Base-by-base conservation (phyloP, 139 green algal genomes). In the Gonium pectorale region DNA sequence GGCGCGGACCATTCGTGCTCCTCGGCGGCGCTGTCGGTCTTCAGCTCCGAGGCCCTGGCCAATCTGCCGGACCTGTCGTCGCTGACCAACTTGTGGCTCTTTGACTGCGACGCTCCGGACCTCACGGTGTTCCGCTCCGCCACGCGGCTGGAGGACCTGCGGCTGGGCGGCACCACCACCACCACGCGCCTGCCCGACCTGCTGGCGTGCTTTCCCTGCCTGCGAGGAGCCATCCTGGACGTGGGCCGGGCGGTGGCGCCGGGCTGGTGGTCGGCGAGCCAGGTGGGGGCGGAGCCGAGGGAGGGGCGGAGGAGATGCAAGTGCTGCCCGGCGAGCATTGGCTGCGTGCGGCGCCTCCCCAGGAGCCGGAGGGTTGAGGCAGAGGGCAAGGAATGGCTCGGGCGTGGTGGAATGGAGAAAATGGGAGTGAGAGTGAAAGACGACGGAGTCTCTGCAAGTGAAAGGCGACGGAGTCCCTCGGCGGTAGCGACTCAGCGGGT, bases 151-250 rank as follows among this genome's bases (percentile, higher is more conserved):
- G 75, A 82, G 59, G 75, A 82, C 40, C 75, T 82, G 22, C 75
- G 75, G 5, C 41, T 82, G 59, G 75, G 75, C 5, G 75, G 75
- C 59, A 82, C 75, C 59, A 82, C 75, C 40, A 82, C 75, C 75
- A 71, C 40, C 59, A 82, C 75, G 40, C 75, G 41, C 6, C 75
- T 82, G 75, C n/a, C 41, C 13, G 40, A 71, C 15, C 59, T 82
- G 75, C 59, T 82, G 59, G 19, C 59, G 2, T 29, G 5, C 43
- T 82, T 71, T 41, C 75, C 59, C 38, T 72, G 59, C 43, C 59
- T 71, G 56, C 59, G 59, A 3, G 59, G 41, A 1, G 29, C 46
- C 59, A 82, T 82, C 59, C 41, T 72, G 59, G 75, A 82, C 75
- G 29, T 66, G 37, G 49, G 41, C 49, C 31, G 60, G 40, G 21